phyloP scores from a whole-genome alignment of 2,329 filamentous ascomycete genomes.

The Phyllosticta capitalensis region DNA sequence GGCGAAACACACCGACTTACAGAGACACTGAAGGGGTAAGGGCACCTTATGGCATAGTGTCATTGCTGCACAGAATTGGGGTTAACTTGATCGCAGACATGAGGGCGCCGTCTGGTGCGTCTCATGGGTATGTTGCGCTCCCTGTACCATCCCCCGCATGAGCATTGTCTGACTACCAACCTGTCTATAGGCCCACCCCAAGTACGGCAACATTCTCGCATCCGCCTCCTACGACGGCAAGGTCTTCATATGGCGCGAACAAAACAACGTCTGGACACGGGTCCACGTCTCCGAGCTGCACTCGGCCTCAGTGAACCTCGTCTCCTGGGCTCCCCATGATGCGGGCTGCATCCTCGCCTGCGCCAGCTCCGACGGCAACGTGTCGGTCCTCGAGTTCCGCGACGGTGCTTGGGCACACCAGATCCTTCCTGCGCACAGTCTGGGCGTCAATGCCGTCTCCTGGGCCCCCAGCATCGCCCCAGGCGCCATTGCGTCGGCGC shows the following conservation, averaged over 20 bases:
- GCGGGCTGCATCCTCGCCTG: conserved; percentile 89
- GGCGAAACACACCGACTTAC: conserved; percentile 81
- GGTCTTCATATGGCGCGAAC: conserved; percentile 96
- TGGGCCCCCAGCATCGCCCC: conserved; percentile 85
- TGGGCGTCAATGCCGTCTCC: conserved; percentile 90
- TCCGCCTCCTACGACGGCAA: conserved; percentile 95
- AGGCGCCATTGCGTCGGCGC: conserved; percentile 70
- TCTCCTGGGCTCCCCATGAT: conserved; percentile 96
- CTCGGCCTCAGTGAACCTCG: conserved; percentile 93
- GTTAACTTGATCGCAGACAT: conserved; percentile 51
- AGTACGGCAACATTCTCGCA: conserved; percentile 95
- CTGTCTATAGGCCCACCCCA: conserved; percentile 64
- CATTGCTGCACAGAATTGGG: neutral
- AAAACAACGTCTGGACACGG: conserved; percentile 52
- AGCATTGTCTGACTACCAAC: neutral
- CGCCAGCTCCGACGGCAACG: conserved; percentile 86
- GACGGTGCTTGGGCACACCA: conserved; percentile 88
- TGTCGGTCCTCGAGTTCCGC: conserved; percentile 92
- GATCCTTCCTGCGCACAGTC: conserved; percentile 82
- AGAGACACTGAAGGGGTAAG: conserved; percentile 89
- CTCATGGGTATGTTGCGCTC: conserved; percentile 55
- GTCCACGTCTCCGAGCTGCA: conserved; percentile 91
- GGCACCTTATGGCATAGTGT: conserved; percentile 4
- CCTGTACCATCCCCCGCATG: neutral
- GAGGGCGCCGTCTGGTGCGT: conserved; percentile 98